These are phyloP conservation scores for Pyrenophora tritici-repentis DNA, from an alignment of 2,329 filamentous ascomycete species.

Conservation along the genomic window DNA sequence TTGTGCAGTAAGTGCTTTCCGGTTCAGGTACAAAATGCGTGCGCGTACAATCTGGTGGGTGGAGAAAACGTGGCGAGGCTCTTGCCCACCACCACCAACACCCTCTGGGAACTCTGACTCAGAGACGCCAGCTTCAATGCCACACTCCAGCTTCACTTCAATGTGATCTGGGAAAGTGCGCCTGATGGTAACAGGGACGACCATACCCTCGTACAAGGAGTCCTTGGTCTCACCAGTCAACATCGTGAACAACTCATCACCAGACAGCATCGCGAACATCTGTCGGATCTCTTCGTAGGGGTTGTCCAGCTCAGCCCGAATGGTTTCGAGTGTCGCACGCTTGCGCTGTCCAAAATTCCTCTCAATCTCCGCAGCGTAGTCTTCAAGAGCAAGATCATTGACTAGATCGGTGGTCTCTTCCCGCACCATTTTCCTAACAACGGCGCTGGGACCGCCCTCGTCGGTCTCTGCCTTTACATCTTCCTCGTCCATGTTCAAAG, in stretches of 20 bases:
- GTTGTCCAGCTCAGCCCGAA: constrained; percentile 87
- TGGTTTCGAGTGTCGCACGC: constrained; percentile 93
- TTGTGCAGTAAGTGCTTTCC: constrained; percentile 81
- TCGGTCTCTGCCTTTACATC: constrained; percentile 94
- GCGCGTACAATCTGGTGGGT: constrained; percentile 84
- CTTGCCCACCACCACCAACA: constrained; percentile 56
- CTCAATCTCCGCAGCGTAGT: constrained; percentile 95
- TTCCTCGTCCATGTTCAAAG: constrained; percentile 94
- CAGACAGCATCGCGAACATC: constrained; percentile 70
- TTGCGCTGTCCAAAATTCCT: constrained; percentile 92
- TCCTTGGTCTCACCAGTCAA: constrained; percentile 90
- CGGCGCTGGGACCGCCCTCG: constrained; percentile 85
- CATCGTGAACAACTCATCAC: constrained; percentile 91
- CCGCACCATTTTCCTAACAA: constrained; percentile 92
- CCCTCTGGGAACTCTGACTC: constrained; percentile 78
- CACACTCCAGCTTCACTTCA: constrained; percentile 90
- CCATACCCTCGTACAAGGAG: constrained; percentile 85
- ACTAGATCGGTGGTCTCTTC: constrained; percentile 93
- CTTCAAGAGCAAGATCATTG: constrained; percentile 93
- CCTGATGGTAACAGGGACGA: constrained; percentile 85
- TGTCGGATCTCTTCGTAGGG: constrained; percentile 94
- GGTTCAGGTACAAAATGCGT: constrained; percentile 85
- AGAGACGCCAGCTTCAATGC: constrained; percentile 86
- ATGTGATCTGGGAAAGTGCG: constrained; percentile 91
- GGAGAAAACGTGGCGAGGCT: constrained; percentile 68